A percentile compares a stretch with the other conserved stretches of the same genome.
phyloP scores from a whole-genome alignment of 768 basidiomycete species.

The Amanita exitialis region DNA sequence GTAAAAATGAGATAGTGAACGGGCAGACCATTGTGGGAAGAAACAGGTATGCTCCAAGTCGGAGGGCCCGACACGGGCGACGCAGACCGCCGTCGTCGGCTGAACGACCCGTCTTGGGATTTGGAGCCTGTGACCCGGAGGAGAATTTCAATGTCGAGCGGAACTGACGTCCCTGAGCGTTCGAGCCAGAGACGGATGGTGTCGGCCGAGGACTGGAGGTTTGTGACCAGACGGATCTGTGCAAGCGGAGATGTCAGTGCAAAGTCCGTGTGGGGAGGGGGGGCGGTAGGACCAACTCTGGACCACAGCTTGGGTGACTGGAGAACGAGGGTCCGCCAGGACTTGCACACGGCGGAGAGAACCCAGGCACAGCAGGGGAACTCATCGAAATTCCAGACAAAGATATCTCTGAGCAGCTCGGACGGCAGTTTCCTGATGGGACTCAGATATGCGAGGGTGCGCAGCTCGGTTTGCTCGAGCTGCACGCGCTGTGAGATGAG shows the following conservation, averaged over 20 bases:
- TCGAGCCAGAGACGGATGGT: slow-evolving; percentile 79
- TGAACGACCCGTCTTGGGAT: slow-evolving; percentile 12
- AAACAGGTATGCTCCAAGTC: slow-evolving; percentile 22
- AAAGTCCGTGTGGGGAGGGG: slow-evolving; percentile 11
- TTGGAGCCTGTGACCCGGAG: slow-evolving; percentile 38
- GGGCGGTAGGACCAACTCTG: slow-evolving; percentile 39
- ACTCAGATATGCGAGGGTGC: slow-evolving; percentile 56
- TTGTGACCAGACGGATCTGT: slow-evolving; percentile 68
- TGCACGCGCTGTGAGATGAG: slow-evolving; percentile 37
- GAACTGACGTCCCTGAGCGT: slow-evolving; percentile 58
- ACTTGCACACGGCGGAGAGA: slow-evolving; percentile 54
- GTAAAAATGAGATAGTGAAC: slow-evolving; percentile 12
- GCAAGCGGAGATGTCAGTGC: neutral
- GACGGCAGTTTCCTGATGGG: slow-evolving; percentile 63
- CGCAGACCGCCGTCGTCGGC: slow-evolving; percentile 21
- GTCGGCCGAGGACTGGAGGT: slow-evolving; percentile 61
- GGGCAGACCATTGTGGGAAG: slow-evolving; percentile 18
- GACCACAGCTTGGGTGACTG: slow-evolving; percentile 68
- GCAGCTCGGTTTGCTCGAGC: slow-evolving; percentile 38
- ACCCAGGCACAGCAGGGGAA: slow-evolving; percentile 73
- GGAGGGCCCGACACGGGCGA: slow-evolving; percentile 21
- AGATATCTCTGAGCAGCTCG: slow-evolving; percentile 68
- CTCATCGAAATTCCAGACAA: slow-evolving; percentile 57
- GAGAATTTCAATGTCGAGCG: slow-evolving; percentile 76
- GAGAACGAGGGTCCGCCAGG: slow-evolving; percentile 58